Base-by-base conservation (phyloP, 1,284 basidiomycete species). In the Sanghuangporus baumii region DNA sequence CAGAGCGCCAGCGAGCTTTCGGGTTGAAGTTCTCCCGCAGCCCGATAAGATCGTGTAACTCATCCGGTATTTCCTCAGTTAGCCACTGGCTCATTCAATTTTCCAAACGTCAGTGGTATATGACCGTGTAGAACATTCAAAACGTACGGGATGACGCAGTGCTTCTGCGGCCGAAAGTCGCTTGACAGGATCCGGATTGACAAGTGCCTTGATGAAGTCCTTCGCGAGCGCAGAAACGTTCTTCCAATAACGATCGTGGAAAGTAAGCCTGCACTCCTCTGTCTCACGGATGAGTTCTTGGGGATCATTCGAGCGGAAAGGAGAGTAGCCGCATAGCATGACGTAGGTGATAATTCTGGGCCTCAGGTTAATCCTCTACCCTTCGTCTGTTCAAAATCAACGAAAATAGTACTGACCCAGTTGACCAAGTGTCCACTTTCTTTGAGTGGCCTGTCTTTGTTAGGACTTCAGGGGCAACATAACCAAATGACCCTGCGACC, bases 171-270 rank as follows among this genome's bases (percentile, higher is more conserved):
- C 84, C 11, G 74, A 74, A 50, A 84, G 76, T 0, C 85, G 70
- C 48, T 77, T 67, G 6, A 71, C 70, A 0, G 84, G 84, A 67
- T 86, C 82, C 67, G 84, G 84, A n/a, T 75, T 74, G 31, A 87
- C 71, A 23, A 87, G 69, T 3, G 71, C 67, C 0, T 76, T 71
- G 62, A 87, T 62, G 60, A 81, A 79, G 56, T 85, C 79, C 72
- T 96, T 96, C 8, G 94, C 95, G 89, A 71, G 20, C 2, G 76
- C 69, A 2, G 88, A 91, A 37, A 97, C 85, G 67, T 96, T 96
- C 72, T 87, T 86, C 96, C 96, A 99, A 69, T 96, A 98, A 41
- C 88, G 83, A 31, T 96, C 92, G 69, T 96, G 93, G 73, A 98
- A 98, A 68, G 91, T 88, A 59, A 98, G 83, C 69, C 87, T 88